Conservation (phyloP, 306 rosid species). For the Dicorynia guianensis region DNA sequence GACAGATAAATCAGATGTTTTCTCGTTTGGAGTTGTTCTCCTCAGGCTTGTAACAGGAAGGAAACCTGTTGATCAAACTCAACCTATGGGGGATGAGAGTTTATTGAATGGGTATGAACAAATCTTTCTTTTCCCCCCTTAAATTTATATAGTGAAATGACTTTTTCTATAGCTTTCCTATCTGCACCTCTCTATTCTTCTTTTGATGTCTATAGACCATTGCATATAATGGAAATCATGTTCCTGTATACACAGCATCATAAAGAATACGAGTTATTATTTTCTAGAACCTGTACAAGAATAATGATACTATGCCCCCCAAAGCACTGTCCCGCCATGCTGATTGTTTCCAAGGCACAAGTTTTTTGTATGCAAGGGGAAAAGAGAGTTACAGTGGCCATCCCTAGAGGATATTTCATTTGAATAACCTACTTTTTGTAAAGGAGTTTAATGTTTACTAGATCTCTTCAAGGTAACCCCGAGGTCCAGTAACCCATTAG, state of each 20-base stretch:
- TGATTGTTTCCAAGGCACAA: not conserved
- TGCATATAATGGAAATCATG: not conserved
- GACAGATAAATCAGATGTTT: slow-evolving; percentile 95
- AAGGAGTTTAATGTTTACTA: not conserved
- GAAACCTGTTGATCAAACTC: slow-evolving; percentile 82
- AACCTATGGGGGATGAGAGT: slow-evolving; percentile 94
- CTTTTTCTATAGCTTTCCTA: not conserved
- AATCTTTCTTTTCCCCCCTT: slow-evolving; percentile 22
- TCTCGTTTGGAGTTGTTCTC: slow-evolving; percentile 94
- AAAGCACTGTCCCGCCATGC: too few relatives aligned
- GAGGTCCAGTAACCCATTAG: not conserved
- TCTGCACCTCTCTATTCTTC: not conserved
- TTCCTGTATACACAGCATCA: not conserved
- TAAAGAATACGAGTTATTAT: not conserved
- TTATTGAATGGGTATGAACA: slow-evolving; percentile 93
- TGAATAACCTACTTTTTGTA: not conserved
- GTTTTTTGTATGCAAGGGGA: not conserved
- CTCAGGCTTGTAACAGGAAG: slow-evolving; percentile 90
- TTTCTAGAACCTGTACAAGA: not conserved
- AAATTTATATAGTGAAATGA: slow-evolving; percentile 21
- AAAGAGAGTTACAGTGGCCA: not conserved
- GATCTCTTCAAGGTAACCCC: not conserved
- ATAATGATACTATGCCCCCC: not conserved
- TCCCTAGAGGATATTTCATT: not conserved
- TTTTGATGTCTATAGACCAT: not conserved